A percentile compares a stretch with the other conserved stretches of the same genome.
Evolutionary conservation across 176 grass and related monocot species (phyloP).

Genomic region (Zoysia pacifica): DNA sequence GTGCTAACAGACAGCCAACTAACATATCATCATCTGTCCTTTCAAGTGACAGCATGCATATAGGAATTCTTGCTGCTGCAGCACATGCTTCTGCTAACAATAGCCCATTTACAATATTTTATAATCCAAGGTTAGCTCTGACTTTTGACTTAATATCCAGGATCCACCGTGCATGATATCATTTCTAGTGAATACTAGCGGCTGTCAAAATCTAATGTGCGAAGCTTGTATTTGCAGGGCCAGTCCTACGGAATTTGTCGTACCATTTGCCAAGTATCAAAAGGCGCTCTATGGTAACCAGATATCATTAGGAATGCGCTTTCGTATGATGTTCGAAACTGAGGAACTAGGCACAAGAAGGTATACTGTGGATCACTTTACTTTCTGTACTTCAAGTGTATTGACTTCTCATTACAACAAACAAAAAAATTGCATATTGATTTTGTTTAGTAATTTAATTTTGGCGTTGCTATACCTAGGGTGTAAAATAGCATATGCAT

Average conservation of each 20-base stretch:
- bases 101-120: conserved; percentile 91
- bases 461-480: neutral
- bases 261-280: conserved; percentile 77
- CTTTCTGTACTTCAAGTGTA: conserved; percentile 1
- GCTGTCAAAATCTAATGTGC: conserved; percentile 29
- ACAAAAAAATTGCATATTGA: neutral
- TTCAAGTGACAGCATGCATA: conserved; percentile 96
- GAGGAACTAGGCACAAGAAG: conserved; percentile 81
- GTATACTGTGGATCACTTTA: conserved; percentile 38
- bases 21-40: conserved; percentile 85
- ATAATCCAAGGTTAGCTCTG: conserved; percentile 77
- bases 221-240: conserved; percentile 57
- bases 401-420: neutral
- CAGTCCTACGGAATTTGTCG: conserved; percentile 87
- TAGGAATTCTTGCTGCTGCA: conserved; percentile 88
- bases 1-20: conserved; percentile 69
- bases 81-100: conserved; percentile 79
- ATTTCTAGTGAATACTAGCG: neutral
- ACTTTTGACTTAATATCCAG: conserved; percentile 1
- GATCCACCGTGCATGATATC: conserved; percentile 4
- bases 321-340: conserved; percentile 89
- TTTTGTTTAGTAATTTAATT: neutral
- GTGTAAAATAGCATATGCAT: neutral
- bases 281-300: conserved; percentile 76
- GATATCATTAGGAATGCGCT: conserved; percentile 88